Evolutionary conservation across 495 filamentous ascomycete genomes (phyloP).

Genomic region (Achaetomiella virescens): DNA sequence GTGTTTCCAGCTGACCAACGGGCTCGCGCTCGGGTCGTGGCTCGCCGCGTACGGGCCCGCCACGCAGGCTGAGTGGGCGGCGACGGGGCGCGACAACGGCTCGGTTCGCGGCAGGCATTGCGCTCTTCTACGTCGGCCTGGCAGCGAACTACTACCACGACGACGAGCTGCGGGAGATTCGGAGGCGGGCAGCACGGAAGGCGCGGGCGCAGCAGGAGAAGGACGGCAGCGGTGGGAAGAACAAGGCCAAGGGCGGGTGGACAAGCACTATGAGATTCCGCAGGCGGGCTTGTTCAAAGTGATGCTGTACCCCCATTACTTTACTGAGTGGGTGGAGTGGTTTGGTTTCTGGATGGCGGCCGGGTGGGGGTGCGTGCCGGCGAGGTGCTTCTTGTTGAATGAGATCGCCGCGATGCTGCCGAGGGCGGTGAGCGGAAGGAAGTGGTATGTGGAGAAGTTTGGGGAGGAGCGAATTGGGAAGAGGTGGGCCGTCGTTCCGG

Average conservation of each 20-base stretch:
- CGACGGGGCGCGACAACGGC: constrained; percentile 22
- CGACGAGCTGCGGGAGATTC: constrained; percentile 69
- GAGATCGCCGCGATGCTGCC: constrained; percentile 87
- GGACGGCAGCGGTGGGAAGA: constrained; percentile 36
- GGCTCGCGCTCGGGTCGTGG: constrained; percentile 69
- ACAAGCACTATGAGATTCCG: constrained; percentile 90
- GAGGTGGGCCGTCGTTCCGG: constrained; percentile 78
- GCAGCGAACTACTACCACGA: constrained; percentile 78
- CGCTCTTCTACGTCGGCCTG: constrained; percentile 57
- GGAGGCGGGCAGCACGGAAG: constrained; percentile 47
- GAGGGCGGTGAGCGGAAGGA: constrained; percentile 70
- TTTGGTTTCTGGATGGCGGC: constrained; percentile 72
- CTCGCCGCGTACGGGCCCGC: constrained; percentile 69
- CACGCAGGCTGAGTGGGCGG: constrained; percentile 50
- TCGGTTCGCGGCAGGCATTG: constrained; percentile 43
- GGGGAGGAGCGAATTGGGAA: constrained; percentile 67
- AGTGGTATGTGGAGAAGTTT: constrained; percentile 88
- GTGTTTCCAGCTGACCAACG: constrained; percentile 75
- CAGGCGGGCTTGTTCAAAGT: constrained; percentile 72
- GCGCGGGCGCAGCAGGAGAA: not conserved
- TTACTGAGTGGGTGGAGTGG: constrained; percentile 97
- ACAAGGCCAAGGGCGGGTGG: constrained; percentile 38
- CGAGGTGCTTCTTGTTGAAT: constrained; percentile 74
- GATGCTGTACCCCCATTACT: constrained; percentile 87
- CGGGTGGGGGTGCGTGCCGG: constrained; percentile 59